Evolutionary conservation across 441 rosid genomes (phyloP), one percentile per base, ranked within the genome.

Genomic region (Euphorbia celastroides): DNA sequence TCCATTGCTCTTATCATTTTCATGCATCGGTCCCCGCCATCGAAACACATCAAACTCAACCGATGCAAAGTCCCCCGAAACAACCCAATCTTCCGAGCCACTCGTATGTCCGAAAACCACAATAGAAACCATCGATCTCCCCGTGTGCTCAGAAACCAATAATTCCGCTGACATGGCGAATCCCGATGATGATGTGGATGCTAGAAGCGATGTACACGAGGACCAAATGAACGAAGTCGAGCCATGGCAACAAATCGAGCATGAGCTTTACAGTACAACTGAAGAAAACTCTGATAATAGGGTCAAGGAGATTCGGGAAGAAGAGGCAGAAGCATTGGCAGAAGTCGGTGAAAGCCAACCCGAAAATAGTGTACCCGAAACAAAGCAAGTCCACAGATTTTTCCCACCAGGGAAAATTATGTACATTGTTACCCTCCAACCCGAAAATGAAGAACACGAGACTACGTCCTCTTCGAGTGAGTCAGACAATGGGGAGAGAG

Each of bases 161-260:
- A n/a, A n/a, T n/a, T 69, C 83, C 17, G 70, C 74, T 22, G 92
- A 80, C 41, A 70, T 72, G 36, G 51, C 54, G 30, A 62, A 73
- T 67, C 75, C 70, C 23, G 60, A 60, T 36, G 70, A 67, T 58
- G 79, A 70, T 7, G 87, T 79, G 42, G 92, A 81, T 59, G 70
- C 76, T 58, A 69, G 32, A 0, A 74, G 75, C 66, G 70, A 73
- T 26, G 46, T 80, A 59, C 80, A 58, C 0, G 88, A 85, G 77
- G 92, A 84, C 69, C 73, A 60, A 63, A 81, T 88, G 86, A 76
- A 79, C 42, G 98, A 88, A 74, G 92, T 88, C 5, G 90, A 88
- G 68, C 70, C 90, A 67, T 93, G 98, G 98, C 86, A 88, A 73
- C 93, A 86, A 66, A 91, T 93, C 23, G 96, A 93, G 83, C 94